A percentile compares a stretch with the other conserved stretches of the same genome.
phyloP scores from a whole-genome alignment of 345 rosid species.

The Hevea brasiliensis region DNA sequence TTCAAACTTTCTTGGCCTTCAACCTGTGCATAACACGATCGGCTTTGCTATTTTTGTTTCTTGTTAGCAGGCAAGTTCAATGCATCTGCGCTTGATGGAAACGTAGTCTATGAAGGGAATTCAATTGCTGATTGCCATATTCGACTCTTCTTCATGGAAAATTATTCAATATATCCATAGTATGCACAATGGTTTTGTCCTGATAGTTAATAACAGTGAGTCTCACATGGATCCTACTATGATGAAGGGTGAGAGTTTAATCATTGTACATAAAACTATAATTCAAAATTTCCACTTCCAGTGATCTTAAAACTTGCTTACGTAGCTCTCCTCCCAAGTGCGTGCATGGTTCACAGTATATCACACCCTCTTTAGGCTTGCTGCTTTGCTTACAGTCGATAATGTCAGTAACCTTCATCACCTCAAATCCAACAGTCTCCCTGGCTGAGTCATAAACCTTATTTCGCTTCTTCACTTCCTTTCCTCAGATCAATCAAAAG shows the following conservation, averaged over 20 bases:
- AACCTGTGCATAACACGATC: neutral
- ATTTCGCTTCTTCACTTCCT: conserved; percentile 23
- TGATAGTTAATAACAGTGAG: no score
- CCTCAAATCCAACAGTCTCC: conserved; percentile 37
- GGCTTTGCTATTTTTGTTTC: neutral
- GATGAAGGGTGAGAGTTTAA: no score
- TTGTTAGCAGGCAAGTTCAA: no score
- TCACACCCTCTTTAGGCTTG: conserved; percentile 43
- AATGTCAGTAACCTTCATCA: conserved; percentile 36
- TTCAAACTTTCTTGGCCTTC: neutral
- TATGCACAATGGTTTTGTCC: no score
- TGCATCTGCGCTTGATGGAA: no score
- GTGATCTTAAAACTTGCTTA: conserved; percentile 18
- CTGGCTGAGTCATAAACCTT: conserved; percentile 29
- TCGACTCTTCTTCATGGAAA: neutral
- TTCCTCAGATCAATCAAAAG: conserved; percentile 27
- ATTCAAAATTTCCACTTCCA: conserved; percentile 8
- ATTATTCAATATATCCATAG: no score
- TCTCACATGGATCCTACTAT: neutral
- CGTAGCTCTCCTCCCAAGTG: conserved; percentile 38
- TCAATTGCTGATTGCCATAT: neutral
- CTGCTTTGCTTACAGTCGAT: conserved; percentile 21
- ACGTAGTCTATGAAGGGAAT: no score
- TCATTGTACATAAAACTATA: no score
- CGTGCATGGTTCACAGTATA: conserved; percentile 54